Base-by-base conservation (phyloP, 768 basidiomycete species). In the Leccinum longicurvipes region DNA sequence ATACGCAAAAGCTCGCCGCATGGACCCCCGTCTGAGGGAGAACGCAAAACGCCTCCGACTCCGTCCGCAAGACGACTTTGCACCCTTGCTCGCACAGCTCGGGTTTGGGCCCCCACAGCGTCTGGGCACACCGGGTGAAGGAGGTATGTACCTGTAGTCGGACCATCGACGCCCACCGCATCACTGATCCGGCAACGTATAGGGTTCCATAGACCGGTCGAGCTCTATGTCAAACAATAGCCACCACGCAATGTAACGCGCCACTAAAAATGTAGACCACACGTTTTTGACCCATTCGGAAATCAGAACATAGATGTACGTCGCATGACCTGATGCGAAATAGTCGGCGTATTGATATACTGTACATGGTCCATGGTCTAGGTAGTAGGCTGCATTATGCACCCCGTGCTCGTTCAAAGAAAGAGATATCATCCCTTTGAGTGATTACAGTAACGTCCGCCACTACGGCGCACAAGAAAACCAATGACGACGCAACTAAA, bases 1-100 rank as follows among this genome's bases (percentile, higher is more conserved):
- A 0, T 97, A 97, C 62, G 77, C 76, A 12, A 91, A 92, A 63
- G 89, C 89, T 0, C 85, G 77, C 56, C 80, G 87, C 12, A 84
- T 86, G 82, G 76, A 84, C 62, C 72, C 79, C 77, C 78, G 62
- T 56, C 72, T 93, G 44, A 83, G 79, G 65, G 82, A 86, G 46
- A 87, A 82, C 48, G 83, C 78, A 0, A 80, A 78, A 44, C 69
- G 60, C 6, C 72, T 94, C 9, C 65, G 74, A 48, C 66, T 90
- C 29, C 82, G 84, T 0, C 90, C 91, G 0, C 77, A 82, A 0
- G 79, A 82, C 17, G 80, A 82, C 15, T 94, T 93, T 57, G 77
- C 76, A 12, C 51, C 57, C 2, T 55, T 87, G 42, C 68, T 94
- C 14, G 65, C 65, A 28, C 70, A 79, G 5, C 74, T 92, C 11